Evolutionary conservation across 768 basidiomycete species (phyloP), one percentile per base, ranked within the genome.

Genomic region (Ramaria sp.): DNA sequence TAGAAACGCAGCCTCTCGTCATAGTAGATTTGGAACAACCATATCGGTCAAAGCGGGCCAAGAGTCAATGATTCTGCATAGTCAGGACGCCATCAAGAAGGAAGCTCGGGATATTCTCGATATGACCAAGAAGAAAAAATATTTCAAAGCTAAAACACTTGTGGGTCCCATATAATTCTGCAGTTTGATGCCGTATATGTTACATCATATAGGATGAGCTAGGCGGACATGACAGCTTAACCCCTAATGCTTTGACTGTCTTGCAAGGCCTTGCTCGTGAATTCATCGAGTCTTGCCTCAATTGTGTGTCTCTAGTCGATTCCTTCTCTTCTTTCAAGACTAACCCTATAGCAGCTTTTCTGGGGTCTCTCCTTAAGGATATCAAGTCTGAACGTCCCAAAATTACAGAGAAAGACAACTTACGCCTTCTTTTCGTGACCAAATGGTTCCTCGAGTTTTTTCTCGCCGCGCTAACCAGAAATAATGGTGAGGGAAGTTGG

Each of bases 21-120:
- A 99, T 69, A 91, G 92, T 24, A 82, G 94, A 47, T 99, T 99
- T 67, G 96, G 96, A 1, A 98, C 96, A 2, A 98, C 94, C 8
- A 84, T 98, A 59, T 71, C 85, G 20, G 84, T 99, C 51, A 79
- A 75, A 58, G 72, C 87, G 41, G 85, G 83, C 56, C 66, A 81
- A 13, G 77, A 75, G 48, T 42, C 78, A 10, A 72, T 85, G 37
- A 80, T 97, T 44, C 73, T 97, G 48, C 91, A 96, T 67, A 82
- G 86, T 55, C 88, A 94, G 63, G 80, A 85, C 63, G 91, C 89
- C 6, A 75, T 94, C 59, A 78, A 73, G 25, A 72, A 66, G 18
- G 85, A 88, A 48, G 73, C 87, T 2, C 82, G 81, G 22, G 74
- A 71, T 41, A 73, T 91, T 52, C 70, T 93, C 65, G 90, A 93